Base-by-base conservation (phyloP, 176 grass and related monocot species). In the Oryza glaberrima region DNA sequence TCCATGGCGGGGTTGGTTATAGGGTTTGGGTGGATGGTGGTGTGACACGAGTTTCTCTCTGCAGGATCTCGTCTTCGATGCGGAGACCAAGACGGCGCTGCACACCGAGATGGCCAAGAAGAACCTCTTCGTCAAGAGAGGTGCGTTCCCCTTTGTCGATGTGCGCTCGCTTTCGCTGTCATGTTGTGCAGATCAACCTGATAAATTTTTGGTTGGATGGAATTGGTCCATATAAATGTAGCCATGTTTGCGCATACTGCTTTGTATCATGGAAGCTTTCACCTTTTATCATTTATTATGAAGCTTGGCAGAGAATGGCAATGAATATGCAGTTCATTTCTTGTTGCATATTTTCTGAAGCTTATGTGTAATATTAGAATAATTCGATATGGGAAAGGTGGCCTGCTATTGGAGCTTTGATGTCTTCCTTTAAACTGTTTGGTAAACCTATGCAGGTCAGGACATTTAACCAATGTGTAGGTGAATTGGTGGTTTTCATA, bases 81-180 rank as follows among this genome's bases (percentile, higher is more conserved):
- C 84, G 20, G 97, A 99, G 72, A 76, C 81, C 30, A 94, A 94
- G 20, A 84, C 92, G 3, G 71, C 67, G 22, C 77, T 99, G 75
- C 97, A 99, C 84, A 96, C 87, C n/a, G 94, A 99, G 90, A 99
- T 99, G 97, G 97, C 97, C 14, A 99, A 99, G 97, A 99, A 99
- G 88, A 99, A 99, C 64, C 97, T 99, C 58, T 99, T 99, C 75
- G 79, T 96, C 49, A 99, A 99, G 77, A 89, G 97, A 99, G 92
- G 97, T 99, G 36, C 6, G 49, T 70, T 58, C 1, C 6, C 52
- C 17, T 80, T 48, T 81, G 22, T 54, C 64, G 54, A 41, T 40
- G 9, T 19, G 10, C 46, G 10, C 20, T 28, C 32, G 9, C 35
- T 25, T 81, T 87, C 40, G 17, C 77, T 85, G 44, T 44, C 45